Conservation (phyloP, 148 eudicot genomes). For the Chenopodium berlandieri region DNA sequence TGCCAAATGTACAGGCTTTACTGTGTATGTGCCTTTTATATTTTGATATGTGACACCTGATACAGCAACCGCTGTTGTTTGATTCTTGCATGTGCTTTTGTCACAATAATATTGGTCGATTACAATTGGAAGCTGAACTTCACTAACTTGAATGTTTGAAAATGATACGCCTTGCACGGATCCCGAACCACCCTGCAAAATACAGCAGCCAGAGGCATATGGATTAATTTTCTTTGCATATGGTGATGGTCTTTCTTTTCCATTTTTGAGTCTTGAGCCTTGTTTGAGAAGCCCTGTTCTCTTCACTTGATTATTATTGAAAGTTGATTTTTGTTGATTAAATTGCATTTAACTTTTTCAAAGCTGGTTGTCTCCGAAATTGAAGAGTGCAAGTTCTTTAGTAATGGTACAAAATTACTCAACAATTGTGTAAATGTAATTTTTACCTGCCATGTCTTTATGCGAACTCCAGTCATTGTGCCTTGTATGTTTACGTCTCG, state of each 20-base stretch:
- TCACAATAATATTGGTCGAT: constrained; percentile 95
- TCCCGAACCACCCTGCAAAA: constrained; percentile 84
- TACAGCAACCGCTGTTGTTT: constrained; percentile 73
- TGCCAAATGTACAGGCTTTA: constrained; percentile 87
- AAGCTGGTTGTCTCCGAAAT: no score
- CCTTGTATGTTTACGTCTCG: constrained; percentile 60
- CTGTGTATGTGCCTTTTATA: constrained; percentile 86
- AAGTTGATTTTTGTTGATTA: neutral
- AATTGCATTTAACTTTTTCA: no score
- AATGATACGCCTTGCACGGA: constrained; percentile 73
- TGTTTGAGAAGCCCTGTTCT: neutral
- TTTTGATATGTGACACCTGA: constrained; percentile 75
- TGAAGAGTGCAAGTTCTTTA: neutral
- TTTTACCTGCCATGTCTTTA: constrained; percentile 98
- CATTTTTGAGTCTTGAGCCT: neutral
- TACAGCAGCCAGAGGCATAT: constrained; percentile 2
- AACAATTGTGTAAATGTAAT: neutral
- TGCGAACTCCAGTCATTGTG: constrained; percentile 92
- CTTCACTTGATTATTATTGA: neutral
- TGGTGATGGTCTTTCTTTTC: neutral
- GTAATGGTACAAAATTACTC: neutral
- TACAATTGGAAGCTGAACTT: constrained; percentile 81
- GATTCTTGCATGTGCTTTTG: constrained; percentile 69
- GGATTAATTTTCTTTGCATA: neutral
- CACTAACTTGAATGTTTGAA: constrained; percentile 77